Percentiles rank a stretch among this genome's conserved stretches.
These are phyloP conservation scores for Vitis hybrid DNA, from an alignment of 177 flowering plant genomes.

Conservation along the genomic window DNA sequence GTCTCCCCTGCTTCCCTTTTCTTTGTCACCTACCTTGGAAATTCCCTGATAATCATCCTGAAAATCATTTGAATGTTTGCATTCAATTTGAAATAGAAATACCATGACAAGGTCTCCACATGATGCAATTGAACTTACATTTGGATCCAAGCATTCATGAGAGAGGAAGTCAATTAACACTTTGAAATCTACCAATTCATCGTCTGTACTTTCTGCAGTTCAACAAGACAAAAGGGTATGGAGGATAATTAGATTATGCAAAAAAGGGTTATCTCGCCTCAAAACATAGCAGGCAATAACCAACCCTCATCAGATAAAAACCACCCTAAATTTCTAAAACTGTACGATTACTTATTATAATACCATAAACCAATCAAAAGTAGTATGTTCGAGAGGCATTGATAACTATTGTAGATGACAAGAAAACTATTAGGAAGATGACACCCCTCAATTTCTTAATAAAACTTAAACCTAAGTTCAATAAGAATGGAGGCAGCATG, in stretches of 20 bases:
- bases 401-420: too few species aligned
- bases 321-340: not conserved
- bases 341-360: too few species aligned
- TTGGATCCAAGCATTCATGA: constrained; percentile 24
- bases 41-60: constrained; percentile 25
- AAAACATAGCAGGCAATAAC: not conserved
- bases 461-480: too few species aligned
- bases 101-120: not conserved
- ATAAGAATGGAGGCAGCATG: too few species aligned
- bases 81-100: not conserved
- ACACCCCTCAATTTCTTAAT: too few species aligned
- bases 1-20: constrained; percentile 11
- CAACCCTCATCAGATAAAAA: not conserved
- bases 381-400: too few species aligned
- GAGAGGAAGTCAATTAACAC: constrained; percentile 40
- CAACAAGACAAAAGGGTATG: not conserved
- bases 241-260: not conserved
- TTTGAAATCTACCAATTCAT: constrained; percentile 48
- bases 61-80: constrained; percentile 9
- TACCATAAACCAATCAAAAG: too few species aligned
- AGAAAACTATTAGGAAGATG: too few species aligned
- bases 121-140: constrained; percentile 30
- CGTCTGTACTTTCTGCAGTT: constrained; percentile 43
- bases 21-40: constrained; percentile 10
- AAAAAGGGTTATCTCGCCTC: not conserved